A percentile compares a stretch with the other conserved stretches of the same genome.
Evolutionary conservation across 805 yeast species (phyloP).

Genomic region (Candida maltosa): DNA sequence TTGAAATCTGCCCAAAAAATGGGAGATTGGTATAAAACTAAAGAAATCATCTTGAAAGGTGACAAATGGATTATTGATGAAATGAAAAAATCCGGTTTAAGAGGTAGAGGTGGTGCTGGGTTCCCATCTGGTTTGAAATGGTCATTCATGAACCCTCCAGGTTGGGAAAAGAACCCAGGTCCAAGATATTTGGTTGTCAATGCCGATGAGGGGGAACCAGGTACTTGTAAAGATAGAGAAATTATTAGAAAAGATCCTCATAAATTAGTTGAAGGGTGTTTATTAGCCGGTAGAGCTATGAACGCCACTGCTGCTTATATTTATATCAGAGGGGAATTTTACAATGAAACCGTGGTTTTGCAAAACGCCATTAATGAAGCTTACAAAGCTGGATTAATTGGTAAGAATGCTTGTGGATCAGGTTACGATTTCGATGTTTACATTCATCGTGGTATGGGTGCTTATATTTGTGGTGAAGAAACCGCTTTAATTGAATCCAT

Average conservation of each 20-base stretch:
- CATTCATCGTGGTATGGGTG: slow-evolving; percentile 92
- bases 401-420: slow-evolving; percentile 83
- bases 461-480: slow-evolving; percentile 90
- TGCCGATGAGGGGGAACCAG: slow-evolving; percentile 95
- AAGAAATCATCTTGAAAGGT: slow-evolving; percentile 78
- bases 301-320: slow-evolving; percentile 91
- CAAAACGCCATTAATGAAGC: slow-evolving; percentile 88
- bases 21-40: slow-evolving; percentile 93
- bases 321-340: slow-evolving; percentile 88
- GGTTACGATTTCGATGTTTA: slow-evolving; percentile 82
- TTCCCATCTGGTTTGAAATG: slow-evolving; percentile 89
- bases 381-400: slow-evolving; percentile 73
- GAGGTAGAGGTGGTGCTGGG: slow-evolving; percentile 95
- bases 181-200: slow-evolving; percentile 86
- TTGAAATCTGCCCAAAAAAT: slow-evolving; percentile 68
- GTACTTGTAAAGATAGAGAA: slow-evolving; percentile 90
- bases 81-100: slow-evolving; percentile 76
- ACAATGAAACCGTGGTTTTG: slow-evolving; percentile 70
- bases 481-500: slow-evolving; percentile 84
- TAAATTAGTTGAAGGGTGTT: slow-evolving; percentile 88
- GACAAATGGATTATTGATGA: slow-evolving; percentile 89
- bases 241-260: slow-evolving; percentile 90
- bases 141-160: slow-evolving; percentile 95
- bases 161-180: slow-evolving; percentile 89
- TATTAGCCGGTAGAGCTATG: slow-evolving; percentile 87